These are phyloP conservation scores for Candida koratica DNA, from an alignment of 805 yeast genomes.

Conservation along the genomic window DNA sequence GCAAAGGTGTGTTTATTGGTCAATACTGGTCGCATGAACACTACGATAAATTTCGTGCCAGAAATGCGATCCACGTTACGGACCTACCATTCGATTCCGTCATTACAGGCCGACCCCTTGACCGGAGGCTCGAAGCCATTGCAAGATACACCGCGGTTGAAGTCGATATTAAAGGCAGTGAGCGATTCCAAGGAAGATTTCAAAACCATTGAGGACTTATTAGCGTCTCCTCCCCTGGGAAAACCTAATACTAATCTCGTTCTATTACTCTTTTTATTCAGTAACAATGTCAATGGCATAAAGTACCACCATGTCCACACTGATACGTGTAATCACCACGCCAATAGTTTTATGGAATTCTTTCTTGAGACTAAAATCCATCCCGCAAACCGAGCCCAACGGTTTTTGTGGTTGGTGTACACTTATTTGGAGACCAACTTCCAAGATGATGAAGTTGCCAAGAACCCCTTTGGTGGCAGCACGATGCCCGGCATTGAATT, in stretches of 20 bases:
- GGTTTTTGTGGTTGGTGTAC: slow-evolving; percentile 81
- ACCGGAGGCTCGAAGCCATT: slow-evolving; percentile 57
- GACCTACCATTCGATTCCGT: slow-evolving; percentile 91
- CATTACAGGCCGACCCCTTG: slow-evolving; percentile 67
- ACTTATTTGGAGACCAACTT: slow-evolving; percentile 74
- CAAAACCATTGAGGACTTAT: slow-evolving; percentile 45
- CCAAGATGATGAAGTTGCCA: slow-evolving; percentile 43
- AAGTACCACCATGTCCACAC: slow-evolving; percentile 29
- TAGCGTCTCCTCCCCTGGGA: slow-evolving; percentile 24
- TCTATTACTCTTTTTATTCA: slow-evolving; percentile 68
- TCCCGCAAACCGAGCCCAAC: slow-evolving; percentile 62
- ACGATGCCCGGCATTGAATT: slow-evolving; percentile 35
- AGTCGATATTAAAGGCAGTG: slow-evolving; percentile 83
- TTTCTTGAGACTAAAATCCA: slow-evolving; percentile 59
- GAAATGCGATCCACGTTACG: slow-evolving; percentile 93
- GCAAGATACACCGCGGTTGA: slow-evolving; percentile 92
- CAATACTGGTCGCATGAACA: slow-evolving; percentile 89
- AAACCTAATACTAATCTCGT: slow-evolving; percentile 59
- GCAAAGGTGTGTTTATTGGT: slow-evolving; percentile 82
- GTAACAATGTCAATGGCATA: slow-evolving; percentile 57
- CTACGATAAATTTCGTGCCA: slow-evolving; percentile 90
- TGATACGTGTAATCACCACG: slow-evolving; percentile 16
- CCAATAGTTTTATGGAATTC: slow-evolving; percentile 62
- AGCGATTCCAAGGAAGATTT: slow-evolving; percentile 60
- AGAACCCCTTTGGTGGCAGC: slow-evolving; percentile 56